Conservation (phyloP, 2,329 filamentous ascomycete genomes). For the Aspergillus nomiae region DNA sequence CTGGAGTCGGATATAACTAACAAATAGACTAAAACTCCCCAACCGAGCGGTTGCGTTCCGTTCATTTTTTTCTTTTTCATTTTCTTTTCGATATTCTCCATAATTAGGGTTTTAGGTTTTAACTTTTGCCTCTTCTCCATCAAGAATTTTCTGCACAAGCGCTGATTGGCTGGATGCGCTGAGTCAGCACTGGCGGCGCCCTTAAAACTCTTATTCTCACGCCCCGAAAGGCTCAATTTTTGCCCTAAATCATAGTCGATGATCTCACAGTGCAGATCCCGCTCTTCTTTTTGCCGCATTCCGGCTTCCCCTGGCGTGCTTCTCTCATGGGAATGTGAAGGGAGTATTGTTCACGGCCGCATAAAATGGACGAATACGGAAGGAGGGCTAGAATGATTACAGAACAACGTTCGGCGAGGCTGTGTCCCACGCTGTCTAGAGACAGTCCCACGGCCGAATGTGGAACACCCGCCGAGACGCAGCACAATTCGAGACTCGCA, state of each 20-base stretch:
- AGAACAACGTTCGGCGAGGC: not conserved
- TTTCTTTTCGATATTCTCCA: not conserved
- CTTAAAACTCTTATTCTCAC: not conserved
- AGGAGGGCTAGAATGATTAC: not conserved
- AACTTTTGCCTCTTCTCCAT: not conserved
- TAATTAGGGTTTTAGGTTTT: constrained; percentile 6
- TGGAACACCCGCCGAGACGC: not conserved
- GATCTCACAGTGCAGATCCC: not conserved
- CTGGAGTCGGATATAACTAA: not conserved
- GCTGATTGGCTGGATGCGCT: not conserved
- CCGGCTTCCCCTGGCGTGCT: not conserved
- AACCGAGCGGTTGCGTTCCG: not conserved
- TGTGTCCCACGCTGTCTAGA: not conserved
- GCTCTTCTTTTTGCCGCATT: not conserved
- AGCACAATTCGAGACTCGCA: not conserved
- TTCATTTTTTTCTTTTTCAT: not conserved
- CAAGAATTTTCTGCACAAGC: not conserved
- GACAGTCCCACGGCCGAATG: not conserved
- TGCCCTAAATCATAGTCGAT: not conserved
- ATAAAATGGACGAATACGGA: not conserved
- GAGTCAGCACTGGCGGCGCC: not conserved
- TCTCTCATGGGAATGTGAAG: not conserved
- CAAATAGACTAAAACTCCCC: not conserved
- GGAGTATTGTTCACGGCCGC: not conserved
- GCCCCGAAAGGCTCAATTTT: not conserved